Percentiles rank a stretch among this genome's conserved stretches.
These are phyloP conservation scores for Oxyria digyna DNA, from an alignment of 148 eudicot genomes.

Conservation along the genomic window DNA sequence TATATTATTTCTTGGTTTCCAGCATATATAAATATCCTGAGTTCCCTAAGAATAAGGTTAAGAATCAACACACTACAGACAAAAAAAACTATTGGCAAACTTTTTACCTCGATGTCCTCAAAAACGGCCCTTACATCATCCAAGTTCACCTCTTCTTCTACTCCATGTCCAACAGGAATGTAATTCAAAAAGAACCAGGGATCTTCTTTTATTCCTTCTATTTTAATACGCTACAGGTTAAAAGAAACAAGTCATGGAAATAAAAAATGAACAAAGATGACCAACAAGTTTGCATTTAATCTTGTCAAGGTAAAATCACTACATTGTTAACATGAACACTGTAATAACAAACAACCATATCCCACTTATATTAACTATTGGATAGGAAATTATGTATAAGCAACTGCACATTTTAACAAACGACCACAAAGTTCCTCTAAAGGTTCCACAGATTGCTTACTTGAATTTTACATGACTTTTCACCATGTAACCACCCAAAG, in stretches of 20 bases:
- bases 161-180: constrained; percentile 38
- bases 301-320: not conserved
- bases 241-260: constrained; percentile 11
- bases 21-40: not conserved
- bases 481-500: not conserved
- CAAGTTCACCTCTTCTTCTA: constrained; percentile 73
- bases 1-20: too few species aligned
- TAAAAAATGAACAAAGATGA: not conserved
- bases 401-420: too few species aligned
- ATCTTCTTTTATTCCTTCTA: constrained; percentile 62
- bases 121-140: constrained; percentile 90
- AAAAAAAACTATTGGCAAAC: not conserved
- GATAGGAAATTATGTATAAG: not conserved
- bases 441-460: not conserved
- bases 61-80: not conserved
- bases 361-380: not conserved
- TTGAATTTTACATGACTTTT: too few species aligned
- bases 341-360: not conserved
- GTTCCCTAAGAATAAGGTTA: not conserved
- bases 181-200: constrained; percentile 78
- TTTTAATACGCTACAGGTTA: constrained; percentile 60
- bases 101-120: constrained; percentile 75
- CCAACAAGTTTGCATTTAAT: not conserved
- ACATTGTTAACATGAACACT: not conserved
- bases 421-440: not conserved